A percentile compares a stretch with the other conserved stretches of the same genome.
These are phyloP conservation scores for Cucurbita ficifolia DNA, from an alignment of 306 rosid genomes.

Conservation along the genomic window DNA sequence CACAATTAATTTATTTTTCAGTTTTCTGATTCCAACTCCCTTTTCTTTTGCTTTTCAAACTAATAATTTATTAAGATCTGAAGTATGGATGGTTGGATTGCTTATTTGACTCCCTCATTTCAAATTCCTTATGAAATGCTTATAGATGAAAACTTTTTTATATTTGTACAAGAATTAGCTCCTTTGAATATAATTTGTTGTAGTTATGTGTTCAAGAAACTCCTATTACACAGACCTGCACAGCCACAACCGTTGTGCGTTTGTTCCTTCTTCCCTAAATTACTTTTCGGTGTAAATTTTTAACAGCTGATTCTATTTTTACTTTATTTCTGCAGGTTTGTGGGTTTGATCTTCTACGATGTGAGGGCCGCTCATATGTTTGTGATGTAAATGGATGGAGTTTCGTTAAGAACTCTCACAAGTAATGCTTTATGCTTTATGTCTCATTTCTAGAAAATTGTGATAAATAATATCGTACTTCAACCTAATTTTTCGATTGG, in stretches of 20 bases:
- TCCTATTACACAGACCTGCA: background rate
- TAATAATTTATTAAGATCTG: background rate
- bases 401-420: constrained; percentile 91
- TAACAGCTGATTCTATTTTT: constrained; percentile 6
- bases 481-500: background rate
- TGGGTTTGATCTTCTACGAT: constrained; percentile 92
- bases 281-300: background rate
- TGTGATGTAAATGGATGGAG: constrained; percentile 99
- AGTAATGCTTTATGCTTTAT: constrained; percentile 27
- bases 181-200: background rate
- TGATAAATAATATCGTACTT: background rate
- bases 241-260: background rate
- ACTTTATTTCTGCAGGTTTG: constrained; percentile 61
- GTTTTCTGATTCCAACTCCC: background rate
- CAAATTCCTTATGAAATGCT: background rate
- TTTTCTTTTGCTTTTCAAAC: background rate
- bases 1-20: background rate
- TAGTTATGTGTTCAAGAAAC: background rate
- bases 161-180: background rate
- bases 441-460: background rate
- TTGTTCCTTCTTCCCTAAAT: background rate
- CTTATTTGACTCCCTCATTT: background rate
- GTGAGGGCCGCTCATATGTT: constrained; percentile 91
- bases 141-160: background rate
- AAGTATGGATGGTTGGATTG: background rate